These are phyloP conservation scores for Elasticomyces elasticus DNA, from an alignment of 495 filamentous ascomycete species.

Conservation along the genomic window DNA sequence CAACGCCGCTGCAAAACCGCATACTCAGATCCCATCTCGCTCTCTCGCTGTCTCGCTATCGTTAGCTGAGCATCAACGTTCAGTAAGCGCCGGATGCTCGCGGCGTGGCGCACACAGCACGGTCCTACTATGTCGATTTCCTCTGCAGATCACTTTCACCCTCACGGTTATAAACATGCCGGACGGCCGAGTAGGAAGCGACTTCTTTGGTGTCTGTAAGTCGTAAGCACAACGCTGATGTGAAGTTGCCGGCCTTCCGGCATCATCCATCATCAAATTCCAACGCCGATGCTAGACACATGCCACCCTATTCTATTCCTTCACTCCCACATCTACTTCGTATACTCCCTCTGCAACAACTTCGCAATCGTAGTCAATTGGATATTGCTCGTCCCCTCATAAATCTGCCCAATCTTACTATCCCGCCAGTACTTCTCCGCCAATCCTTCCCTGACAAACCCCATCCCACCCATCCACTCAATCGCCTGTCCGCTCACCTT, in stretches of 20 bases:
- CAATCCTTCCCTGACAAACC: slow-evolving; percentile 88
- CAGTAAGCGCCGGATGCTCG: not conserved
- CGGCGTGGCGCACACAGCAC: not conserved
- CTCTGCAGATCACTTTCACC: not conserved
- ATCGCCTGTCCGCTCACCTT: slow-evolving; percentile 76
- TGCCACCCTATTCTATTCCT: not conserved
- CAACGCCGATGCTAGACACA: not conserved
- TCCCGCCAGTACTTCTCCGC: slow-evolving; percentile 98
- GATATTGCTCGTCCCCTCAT: slow-evolving; percentile 84
- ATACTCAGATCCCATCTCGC: not conserved
- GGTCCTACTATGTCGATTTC: not conserved
- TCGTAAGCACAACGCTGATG: not conserved
- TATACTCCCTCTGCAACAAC: slow-evolving; percentile 84
- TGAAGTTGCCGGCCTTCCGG: not conserved
- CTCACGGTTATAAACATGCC: too few species aligned
- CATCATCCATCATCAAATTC: not conserved
- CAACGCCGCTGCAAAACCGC: too few species aligned
- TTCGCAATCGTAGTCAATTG: slow-evolving; percentile 92
- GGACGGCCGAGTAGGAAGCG: too few species aligned
- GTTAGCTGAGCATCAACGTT: too few species aligned
- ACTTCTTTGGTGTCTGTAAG: not conserved
- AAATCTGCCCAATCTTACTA: slow-evolving; percentile 97
- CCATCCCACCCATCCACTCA: slow-evolving; percentile 99
- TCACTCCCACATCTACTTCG: slow-evolving; percentile 24
- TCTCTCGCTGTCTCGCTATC: too few species aligned